phyloP scores from a whole-genome alignment of 495 filamentous ascomycete genomes.

The Trypethelium eluteriae region DNA sequence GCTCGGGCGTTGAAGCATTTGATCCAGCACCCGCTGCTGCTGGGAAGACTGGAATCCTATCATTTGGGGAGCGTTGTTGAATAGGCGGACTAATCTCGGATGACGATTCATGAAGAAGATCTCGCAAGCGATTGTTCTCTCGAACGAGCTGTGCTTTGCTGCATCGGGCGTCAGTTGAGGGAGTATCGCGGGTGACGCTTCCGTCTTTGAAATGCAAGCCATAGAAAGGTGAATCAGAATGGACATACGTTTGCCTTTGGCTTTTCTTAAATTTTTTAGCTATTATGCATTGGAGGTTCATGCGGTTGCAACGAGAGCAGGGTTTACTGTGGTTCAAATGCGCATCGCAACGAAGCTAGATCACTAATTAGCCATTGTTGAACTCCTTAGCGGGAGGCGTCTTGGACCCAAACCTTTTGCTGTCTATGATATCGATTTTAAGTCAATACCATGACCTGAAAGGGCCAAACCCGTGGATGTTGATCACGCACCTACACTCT shows the following conservation, averaged over 20 bases:
- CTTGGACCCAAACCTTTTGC: background rate
- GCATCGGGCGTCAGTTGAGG: background rate
- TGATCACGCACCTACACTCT: slow-evolving; percentile 1
- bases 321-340: slow-evolving; percentile 6
- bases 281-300: slow-evolving; percentile 5
- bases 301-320: background rate
- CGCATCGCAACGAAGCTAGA: slow-evolving; percentile 1
- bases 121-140: slow-evolving; percentile 2
- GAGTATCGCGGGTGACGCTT: background rate
- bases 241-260: slow-evolving; percentile 7
- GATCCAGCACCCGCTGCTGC: background rate
- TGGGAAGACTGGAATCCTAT: background rate
- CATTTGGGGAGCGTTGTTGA: background rate
- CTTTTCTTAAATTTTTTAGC: slow-evolving; percentile 8
- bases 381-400: background rate
- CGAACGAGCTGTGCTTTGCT: background rate
- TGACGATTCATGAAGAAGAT: background rate
- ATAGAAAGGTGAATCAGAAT: background rate
- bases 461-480: too few relatives aligned
- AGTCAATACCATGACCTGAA: too few relatives aligned
- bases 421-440: background rate
- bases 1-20: background rate
- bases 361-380: background rate
- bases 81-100: background rate
- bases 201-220: background rate